Evolutionary conservation across 2,329 filamentous ascomycete genomes (phyloP).

Genomic region (Cytospora paraplurivora): DNA sequence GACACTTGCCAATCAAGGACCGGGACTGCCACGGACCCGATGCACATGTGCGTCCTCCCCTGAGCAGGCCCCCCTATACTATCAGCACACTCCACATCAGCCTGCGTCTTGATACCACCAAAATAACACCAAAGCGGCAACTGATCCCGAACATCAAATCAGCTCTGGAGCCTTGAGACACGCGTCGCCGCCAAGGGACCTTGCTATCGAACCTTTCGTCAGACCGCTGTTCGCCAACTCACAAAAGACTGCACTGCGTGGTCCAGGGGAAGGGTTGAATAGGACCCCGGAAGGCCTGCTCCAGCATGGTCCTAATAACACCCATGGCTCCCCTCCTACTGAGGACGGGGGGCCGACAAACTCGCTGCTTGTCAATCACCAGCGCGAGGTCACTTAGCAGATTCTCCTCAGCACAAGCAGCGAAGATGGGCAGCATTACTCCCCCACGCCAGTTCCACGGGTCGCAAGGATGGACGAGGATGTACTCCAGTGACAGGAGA

Average conservation of each 20-base stretch:
- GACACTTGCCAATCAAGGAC: conserved; percentile 19
- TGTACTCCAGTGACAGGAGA: conserved; percentile 28
- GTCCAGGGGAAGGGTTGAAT: conserved; percentile 7
- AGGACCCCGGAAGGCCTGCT: neutral
- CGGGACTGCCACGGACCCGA: conserved; percentile 6
- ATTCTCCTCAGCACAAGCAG: neutral
- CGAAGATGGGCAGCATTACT: conserved; percentile 26
- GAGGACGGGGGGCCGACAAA: conserved; percentile 11
- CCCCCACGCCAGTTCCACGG: conserved; percentile 23
- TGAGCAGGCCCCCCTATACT: neutral
- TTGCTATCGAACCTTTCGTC: conserved; percentile 19
- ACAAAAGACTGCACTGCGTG: neutral
- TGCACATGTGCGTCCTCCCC: neutral
- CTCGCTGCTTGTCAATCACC: conserved; percentile 1
- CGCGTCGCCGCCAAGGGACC: conserved; percentile 13
- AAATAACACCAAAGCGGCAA: neutral
- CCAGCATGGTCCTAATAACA: conserved; percentile 15
- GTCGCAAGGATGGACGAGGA: conserved; percentile 24
- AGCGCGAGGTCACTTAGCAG: neutral
- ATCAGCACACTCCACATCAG: neutral
- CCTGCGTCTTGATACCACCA: neutral
- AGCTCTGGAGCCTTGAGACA: conserved; percentile 5
- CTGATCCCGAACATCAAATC: conserved; percentile 24
- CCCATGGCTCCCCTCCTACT: conserved; percentile 17
- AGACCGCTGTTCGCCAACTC: conserved; percentile 14